Base-by-base conservation (phyloP, 179 eudicot species). In the Monotropa hypopitys region DNA sequence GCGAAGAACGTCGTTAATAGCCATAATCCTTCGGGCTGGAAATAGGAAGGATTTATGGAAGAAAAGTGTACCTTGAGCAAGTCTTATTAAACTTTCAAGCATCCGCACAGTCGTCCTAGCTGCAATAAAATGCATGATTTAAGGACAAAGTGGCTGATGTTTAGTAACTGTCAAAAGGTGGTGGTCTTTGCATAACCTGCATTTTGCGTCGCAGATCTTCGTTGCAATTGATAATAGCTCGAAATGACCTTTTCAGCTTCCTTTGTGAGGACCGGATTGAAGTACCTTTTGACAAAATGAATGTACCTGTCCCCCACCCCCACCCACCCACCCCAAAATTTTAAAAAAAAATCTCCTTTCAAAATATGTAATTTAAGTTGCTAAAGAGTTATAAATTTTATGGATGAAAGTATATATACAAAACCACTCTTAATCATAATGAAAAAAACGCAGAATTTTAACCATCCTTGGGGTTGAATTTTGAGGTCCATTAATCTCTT, bases 81-180 rank as follows among this genome's bases (percentile, higher is more conserved):
- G 86, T 73, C 98, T 84, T 68, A 94, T 94, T 79, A 94, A 77
- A 85, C 97, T 92, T 80, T 94, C 98, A 76, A 94, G 86, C 98
- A 94, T 94, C n/a, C 98, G 87, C 7, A 94, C 92, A 7, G 98
- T 94, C 78, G 91, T 94, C 79, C 98, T 90, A 51, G 98, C 96
- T 76, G 96, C 89, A 74, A 63, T 66, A 43, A 10, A 77, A 70
- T 16, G 7, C 33, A 70, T 61, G 59, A 23, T 21, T 16, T 74
- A 16, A 53, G 74, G 59, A 50, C 26, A 33, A 75, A 57, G 5
- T 51, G 78, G 57, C 20, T 28, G 3, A 9, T 23, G 38, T 67
- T 35, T 4, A 38, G 12, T 56, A 35, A 32, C 32, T 78, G 1
- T 7, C 46, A 12, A 40, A 63, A 20, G 35, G 9, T 50, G 30